A percentile compares a stretch with the other conserved stretches of the same genome.
phyloP scores from a whole-genome alignment of 352 stramenopile genomes.

The Phytophthora capsici region DNA sequence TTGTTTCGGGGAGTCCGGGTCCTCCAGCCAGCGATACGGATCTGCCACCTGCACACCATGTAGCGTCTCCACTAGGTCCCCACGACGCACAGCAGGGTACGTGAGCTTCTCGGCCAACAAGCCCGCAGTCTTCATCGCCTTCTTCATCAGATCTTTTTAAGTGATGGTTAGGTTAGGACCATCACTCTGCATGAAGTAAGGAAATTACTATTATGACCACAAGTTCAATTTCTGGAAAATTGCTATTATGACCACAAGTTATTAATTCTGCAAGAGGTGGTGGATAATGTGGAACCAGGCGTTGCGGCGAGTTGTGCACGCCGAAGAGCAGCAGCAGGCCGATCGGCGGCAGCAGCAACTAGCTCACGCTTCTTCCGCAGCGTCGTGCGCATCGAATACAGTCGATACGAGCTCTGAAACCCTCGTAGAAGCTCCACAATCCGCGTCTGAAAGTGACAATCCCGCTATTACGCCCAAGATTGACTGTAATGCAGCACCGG shows the following conservation, averaged over 20 bases:
- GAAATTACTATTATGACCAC: no score
- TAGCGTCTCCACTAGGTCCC: slow-evolving; percentile 60
- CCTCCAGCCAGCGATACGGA: slow-evolving; percentile 82
- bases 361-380: slow-evolving; percentile 11
- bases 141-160: slow-evolving; percentile 41
- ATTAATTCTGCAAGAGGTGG: neutral
- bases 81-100: slow-evolving; percentile 63
- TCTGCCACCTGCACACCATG: slow-evolving; percentile 65
- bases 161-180: neutral
- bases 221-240: no score
- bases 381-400: slow-evolving; percentile 11
- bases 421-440: slow-evolving; percentile 12
- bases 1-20: slow-evolving; percentile 82
- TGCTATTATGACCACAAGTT: neutral
- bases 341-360: slow-evolving; percentile 37
- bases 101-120: slow-evolving; percentile 37
- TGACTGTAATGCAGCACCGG: neutral
- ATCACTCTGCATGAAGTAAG: no score
- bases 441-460: neutral
- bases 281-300: slow-evolving; percentile 43
- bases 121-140: slow-evolving; percentile 35
- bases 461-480: neutral
- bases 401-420: neutral
- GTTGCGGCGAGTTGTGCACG: slow-evolving; percentile 36
- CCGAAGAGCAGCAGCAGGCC: slow-evolving; percentile 36